Evolutionary conservation across 352 stramenopile genomes (phyloP).

Genomic region (Pythium graminicola): DNA sequence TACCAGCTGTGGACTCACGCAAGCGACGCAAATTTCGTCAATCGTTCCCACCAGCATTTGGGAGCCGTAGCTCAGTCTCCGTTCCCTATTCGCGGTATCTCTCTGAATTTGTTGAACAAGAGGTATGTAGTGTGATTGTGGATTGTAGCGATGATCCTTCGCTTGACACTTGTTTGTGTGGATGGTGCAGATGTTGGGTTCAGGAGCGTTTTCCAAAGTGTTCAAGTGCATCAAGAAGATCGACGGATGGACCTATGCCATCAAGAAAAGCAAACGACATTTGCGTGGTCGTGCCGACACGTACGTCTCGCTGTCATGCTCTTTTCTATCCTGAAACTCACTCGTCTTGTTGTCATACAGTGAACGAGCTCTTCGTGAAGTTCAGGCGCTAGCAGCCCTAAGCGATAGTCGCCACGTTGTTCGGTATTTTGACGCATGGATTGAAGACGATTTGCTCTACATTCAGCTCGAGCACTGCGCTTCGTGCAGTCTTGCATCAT

Average conservation of each 20-base stretch:
- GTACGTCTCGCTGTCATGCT: constrained; percentile 33
- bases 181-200: constrained; percentile 53
- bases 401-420: constrained; percentile 72
- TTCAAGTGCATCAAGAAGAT: constrained; percentile 86
- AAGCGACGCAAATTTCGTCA: constrained; percentile 60
- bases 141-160: too few relatives aligned
- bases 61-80: constrained; percentile 19
- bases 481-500: constrained; percentile 51
- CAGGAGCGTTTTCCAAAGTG: constrained; percentile 81
- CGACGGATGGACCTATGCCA: constrained; percentile 79
- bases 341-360: constrained; percentile 19
- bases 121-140: constrained; percentile 25
- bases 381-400: constrained; percentile 74
- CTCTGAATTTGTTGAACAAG: constrained; percentile 69
- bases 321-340: neutral
- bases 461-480: constrained; percentile 78
- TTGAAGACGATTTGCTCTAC: constrained; percentile 84
- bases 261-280: constrained; percentile 85
- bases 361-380: constrained; percentile 70
- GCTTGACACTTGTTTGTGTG: neutral
- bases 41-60: constrained; percentile 49
- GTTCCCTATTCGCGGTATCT: constrained; percentile 70
- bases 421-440: constrained; percentile 85
- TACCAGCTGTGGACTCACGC: constrained; percentile 41
- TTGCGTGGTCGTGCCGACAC: constrained; percentile 77